These are phyloP conservation scores for Pyracantha coccinea DNA, from an alignment of 331 rosid genomes.

Conservation along the genomic window DNA sequence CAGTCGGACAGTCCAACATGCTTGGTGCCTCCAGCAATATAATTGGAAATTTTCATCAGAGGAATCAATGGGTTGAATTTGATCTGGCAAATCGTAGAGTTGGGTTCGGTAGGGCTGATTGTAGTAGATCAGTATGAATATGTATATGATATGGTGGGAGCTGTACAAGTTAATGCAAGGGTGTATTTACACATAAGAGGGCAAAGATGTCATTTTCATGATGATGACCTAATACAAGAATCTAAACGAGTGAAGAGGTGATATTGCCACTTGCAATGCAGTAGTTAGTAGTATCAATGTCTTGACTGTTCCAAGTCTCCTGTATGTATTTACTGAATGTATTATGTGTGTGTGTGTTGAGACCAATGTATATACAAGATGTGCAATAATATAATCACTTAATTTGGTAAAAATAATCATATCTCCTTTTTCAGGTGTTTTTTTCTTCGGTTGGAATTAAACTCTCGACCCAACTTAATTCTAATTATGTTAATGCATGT, in stretches of 20 bases:
- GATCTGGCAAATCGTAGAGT: constrained; percentile 52
- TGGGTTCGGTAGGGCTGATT: constrained; percentile 74
- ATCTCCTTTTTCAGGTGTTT: too few species aligned
- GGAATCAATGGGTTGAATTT: constrained; percentile 80
- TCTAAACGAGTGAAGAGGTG: not conserved
- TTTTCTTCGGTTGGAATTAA: too few species aligned
- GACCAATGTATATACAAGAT: too few species aligned
- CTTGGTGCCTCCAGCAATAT: constrained; percentile 68
- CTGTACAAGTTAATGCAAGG: not conserved
- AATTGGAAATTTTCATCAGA: constrained; percentile 79
- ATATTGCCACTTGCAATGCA: not conserved
- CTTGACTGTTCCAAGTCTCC: not conserved
- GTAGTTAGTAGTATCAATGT: not conserved
- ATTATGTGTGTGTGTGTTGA: too few species aligned
- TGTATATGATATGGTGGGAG: not conserved
- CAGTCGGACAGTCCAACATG: constrained; percentile 65
- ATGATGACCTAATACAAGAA: not conserved
- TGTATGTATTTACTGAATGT: not conserved
- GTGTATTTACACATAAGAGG: not conserved
- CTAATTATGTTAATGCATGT: too few species aligned
- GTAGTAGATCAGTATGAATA: constrained; percentile 28
- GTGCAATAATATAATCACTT: too few species aligned
- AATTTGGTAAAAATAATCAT: too few species aligned
- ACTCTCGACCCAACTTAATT: too few species aligned
- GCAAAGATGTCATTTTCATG: not conserved